A percentile compares a stretch with the other conserved stretches of the same genome.
These are phyloP conservation scores for Arthromyces matolae DNA, from an alignment of 768 basidiomycete genomes.

Conservation along the genomic window DNA sequence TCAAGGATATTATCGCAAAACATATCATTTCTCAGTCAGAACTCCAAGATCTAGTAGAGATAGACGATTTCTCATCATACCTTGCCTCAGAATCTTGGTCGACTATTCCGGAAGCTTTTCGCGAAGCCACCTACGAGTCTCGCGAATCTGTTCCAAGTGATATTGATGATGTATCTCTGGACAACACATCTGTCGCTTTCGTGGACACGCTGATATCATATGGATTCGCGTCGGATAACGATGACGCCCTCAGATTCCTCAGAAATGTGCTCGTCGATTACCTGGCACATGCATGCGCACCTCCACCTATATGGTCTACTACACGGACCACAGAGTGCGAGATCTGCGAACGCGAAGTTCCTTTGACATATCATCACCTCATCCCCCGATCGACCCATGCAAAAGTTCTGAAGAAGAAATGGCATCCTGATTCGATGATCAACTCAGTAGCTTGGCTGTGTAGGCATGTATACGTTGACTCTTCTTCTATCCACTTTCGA, in stretches of 20 bases:
- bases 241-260: conserved; percentile 39
- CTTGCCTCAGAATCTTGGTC: conserved; percentile 50
- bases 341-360: conserved; percentile 54
- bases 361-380: conserved; percentile 59
- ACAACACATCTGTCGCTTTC: conserved; percentile 39
- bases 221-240: conserved; percentile 36
- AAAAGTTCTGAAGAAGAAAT: conserved; percentile 54
- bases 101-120: conserved; percentile 33
- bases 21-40: conserved; percentile 32
- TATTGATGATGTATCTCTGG: conserved; percentile 34
- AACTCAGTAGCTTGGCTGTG: conserved; percentile 63
- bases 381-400: conserved; percentile 52
- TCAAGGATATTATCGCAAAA: conserved; percentile 46
- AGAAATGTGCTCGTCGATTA: conserved; percentile 39
- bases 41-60: conserved; percentile 23
- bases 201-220: conserved; percentile 51
- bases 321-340: conserved; percentile 55
- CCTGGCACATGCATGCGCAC: conserved; percentile 41
- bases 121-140: conserved; percentile 36
- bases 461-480: too few species aligned
- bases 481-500: too few species aligned
- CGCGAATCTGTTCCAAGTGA: conserved; percentile 27
- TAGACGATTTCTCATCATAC: conserved; percentile 54
- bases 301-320: conserved; percentile 49
- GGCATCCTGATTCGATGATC: conserved; percentile 50